Conservation (phyloP, 108 stramenopile species). For the Cylindrotheca closterium region DNA sequence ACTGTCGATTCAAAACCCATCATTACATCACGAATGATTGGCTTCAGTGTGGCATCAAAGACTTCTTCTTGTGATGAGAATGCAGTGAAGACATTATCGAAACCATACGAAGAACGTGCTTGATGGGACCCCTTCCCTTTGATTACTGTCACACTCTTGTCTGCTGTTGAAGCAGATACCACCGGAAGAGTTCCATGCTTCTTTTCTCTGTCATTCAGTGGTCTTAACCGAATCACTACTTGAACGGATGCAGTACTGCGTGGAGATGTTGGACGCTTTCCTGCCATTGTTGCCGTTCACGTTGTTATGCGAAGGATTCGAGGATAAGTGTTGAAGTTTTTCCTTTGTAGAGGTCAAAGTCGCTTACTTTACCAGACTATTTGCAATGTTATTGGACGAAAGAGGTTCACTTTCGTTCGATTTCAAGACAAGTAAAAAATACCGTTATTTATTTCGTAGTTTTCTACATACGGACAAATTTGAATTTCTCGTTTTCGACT, state of each 20-base stretch:
- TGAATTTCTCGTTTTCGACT: too few species aligned
- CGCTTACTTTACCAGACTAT: too few species aligned
- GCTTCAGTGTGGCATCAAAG: constrained; percentile 73
- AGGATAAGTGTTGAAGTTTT: too few species aligned
- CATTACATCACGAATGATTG: constrained; percentile 76
- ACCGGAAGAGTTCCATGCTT: constrained; percentile 70
- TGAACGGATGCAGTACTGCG: constrained; percentile 46
- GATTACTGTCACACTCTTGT: constrained; percentile 72
- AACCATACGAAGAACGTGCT: constrained; percentile 45
- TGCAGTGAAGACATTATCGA: constrained; percentile 80
- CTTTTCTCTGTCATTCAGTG: constrained; percentile 67
- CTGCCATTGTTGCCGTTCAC: not conserved
- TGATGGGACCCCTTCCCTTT: constrained; percentile 67
- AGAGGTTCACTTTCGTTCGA: too few species aligned
- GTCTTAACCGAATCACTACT: constrained; percentile 79
- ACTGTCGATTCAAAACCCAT: constrained; percentile 64
- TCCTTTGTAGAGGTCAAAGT: too few species aligned
- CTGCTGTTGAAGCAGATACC: constrained; percentile 64
- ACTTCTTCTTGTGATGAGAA: constrained; percentile 80
- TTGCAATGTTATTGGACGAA: too few species aligned
- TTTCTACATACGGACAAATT: too few species aligned
- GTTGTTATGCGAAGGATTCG: too few species aligned
- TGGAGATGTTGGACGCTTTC: constrained; percentile 8
- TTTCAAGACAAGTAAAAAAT: too few species aligned
- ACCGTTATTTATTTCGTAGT: too few species aligned